Conservation (phyloP, 2,329 filamentous ascomycete species). For the Exophiala mesophila region DNA sequence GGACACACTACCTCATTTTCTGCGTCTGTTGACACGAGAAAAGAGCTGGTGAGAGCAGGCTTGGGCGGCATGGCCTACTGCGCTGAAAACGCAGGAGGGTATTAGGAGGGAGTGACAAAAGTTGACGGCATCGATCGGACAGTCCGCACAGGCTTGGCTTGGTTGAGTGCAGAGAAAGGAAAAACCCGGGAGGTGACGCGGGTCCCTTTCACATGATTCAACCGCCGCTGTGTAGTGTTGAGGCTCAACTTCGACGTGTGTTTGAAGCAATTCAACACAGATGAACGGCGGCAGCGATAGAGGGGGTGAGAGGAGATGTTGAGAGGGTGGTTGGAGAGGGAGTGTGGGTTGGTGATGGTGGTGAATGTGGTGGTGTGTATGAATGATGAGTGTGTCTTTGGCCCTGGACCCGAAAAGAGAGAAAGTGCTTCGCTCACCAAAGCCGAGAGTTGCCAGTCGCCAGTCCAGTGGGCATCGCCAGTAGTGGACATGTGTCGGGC, state of each 20-base stretch:
- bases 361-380: conserved; percentile 1
- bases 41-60: conserved; percentile 80
- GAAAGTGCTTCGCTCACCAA: too few species aligned
- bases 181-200: conserved; percentile 18
- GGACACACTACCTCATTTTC: conserved; percentile 97
- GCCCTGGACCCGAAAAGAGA: too few species aligned
- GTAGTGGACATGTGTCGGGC: too few species aligned
- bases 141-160: conserved; percentile 23
- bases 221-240: conserved; percentile 2
- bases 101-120: conserved; percentile 20
- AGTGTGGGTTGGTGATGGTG: too few species aligned
- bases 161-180: conserved; percentile 11
- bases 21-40: conserved; percentile 76
- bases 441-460: too few species aligned
- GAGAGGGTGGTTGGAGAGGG: too few species aligned
- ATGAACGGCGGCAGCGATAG: background rate
- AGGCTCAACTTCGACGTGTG: too few species aligned
- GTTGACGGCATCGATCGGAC: conserved; percentile 24
- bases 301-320: background rate
- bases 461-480: too few species aligned
- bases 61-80: conserved; percentile 73
- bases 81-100: conserved; percentile 18
- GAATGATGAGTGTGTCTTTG: background rate
- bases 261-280: too few species aligned
- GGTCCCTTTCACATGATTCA: conserved; percentile 23